Base-by-base conservation (phyloP, 176 grass and related monocot genomes). In the Leersia perrieri region DNA sequence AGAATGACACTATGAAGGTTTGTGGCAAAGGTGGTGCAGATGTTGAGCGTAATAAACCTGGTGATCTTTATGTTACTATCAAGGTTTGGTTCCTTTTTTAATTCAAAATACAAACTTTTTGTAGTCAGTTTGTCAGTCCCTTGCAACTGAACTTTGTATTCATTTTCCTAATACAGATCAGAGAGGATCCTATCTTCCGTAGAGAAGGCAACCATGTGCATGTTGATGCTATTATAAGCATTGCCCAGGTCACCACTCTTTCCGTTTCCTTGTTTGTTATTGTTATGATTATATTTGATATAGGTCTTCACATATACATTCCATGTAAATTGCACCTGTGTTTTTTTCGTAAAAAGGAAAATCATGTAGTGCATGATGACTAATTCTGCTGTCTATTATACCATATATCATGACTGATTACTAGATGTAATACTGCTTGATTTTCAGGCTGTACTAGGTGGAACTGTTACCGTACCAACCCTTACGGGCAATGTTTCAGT, bases 181-280 rank as follows among this genome's bases (percentile, higher is more conserved):
- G 86, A 78, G 87, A 98, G 61, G 96, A 98, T 68, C 92, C 92
- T 74, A 83, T 91, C 60, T 98, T 98, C 40, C 90, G 84, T 69
- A 89, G 96, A 93, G 96, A 98, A 89, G 89, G 93, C 87, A 90
- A 67, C 79, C 84, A 98, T 73, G 87, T 98, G 67, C 90, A 95
- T 82, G 90, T 98, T 77, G 92, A 98, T 88, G 90, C 92, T 81
- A 76, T 84, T 78, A 67, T 93, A 85, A 95, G 87, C 85, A 83
- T 98, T 76, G 47, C 92, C 76, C 92, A 98, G 92, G 96, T 98
- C 39, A 27, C 29, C 20, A 74, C 29, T 82, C 12, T 75, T 66
- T 70, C 22, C 41, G 64, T 11, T 30, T 7, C 69, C 66, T 16
- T 57, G 45, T 57, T 35, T 7, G 60, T 36, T 76, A 1, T 20